Evolutionary conservation across 2,329 filamentous ascomycete genomes (phyloP), one percentile per base, ranked within the genome.

Genomic region (Fusarium nodosum): DNA sequence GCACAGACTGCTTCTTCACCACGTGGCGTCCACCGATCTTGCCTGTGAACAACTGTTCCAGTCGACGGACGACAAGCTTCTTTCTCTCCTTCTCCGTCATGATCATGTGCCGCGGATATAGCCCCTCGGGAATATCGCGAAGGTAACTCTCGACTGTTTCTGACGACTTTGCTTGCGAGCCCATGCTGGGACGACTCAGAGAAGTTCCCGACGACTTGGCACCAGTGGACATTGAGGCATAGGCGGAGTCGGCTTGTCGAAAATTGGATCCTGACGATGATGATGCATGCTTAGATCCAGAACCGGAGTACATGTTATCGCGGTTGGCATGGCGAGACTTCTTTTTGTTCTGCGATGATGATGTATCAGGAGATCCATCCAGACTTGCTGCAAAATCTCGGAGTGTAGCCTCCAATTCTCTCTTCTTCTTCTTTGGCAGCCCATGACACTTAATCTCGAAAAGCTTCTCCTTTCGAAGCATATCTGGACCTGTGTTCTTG

Each of bases 391-490:
- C 89, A 69, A 95, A 94, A 50, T 90, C 88, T 56, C 89, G 87
- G 12, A 97, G 79, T 0, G 90, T 88, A 9, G 90, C 87, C 75
- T 97, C 93, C 22, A 97, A 79, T 68, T 96, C 92, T 60, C 89
- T 85, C 78, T 91, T 93, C 80, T 93, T 94, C 51, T 87, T 85
- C 47, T 88, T 84, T 0, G 91, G 87, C 41, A 97, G 79, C 1
- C 90, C 89, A 72, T 96, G 92, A 31, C 94, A 86, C 71, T 92
- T 91, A 64, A 97, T 88, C 76, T 97, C 93, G 72, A 97, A 95
- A 0, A 97, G 79, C 75, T 92, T 93, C 31, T 97, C 92, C 47
- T 90, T 88, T 34, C 90, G 86, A 51, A 94, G 79, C 67, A 90
- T 87, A 42, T 90, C 85, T 20, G 89, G 88, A 3, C 90, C 88